Percentiles rank a stretch among this genome's conserved stretches.
phyloP scores from a whole-genome alignment of 768 basidiomycete genomes.

The Filobasidium floriforme region DNA sequence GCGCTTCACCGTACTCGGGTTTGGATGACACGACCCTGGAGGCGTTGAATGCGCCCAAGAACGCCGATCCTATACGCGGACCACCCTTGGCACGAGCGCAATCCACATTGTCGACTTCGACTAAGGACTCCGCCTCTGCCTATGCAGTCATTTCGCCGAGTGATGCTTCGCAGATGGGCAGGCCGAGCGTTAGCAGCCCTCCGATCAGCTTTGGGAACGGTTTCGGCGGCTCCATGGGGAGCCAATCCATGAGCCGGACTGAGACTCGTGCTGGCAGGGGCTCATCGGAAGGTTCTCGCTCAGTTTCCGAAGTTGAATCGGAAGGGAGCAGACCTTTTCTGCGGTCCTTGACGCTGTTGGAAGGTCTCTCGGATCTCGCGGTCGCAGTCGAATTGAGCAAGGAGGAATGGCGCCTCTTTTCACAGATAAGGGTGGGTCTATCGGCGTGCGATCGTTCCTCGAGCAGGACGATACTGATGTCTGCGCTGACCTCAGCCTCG shows the following conservation, averaged over 20 bases:
- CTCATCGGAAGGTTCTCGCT: constrained; percentile 21
- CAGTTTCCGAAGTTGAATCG: constrained; percentile 21
- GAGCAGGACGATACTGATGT: neutral
- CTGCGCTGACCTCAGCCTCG: constrained; percentile 57
- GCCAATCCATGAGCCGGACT: constrained; percentile 9
- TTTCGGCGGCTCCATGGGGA: neutral
- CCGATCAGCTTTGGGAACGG: neutral
- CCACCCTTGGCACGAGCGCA: neutral
- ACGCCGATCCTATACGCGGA: neutral
- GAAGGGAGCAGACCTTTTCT: constrained; percentile 17
- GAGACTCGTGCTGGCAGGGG: constrained; percentile 15
- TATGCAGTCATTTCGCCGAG: constrained; percentile 1
- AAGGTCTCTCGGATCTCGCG: constrained; percentile 40
- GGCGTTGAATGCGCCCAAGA: constrained; percentile 12
- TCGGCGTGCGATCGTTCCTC: neutral
- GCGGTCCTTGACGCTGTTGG: constrained; percentile 17
- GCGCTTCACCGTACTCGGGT: constrained; percentile 17
- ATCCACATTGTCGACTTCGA: constrained; percentile 1
- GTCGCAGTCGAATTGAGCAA: constrained; percentile 83
- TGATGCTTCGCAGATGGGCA: neutral
- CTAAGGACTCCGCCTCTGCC: constrained; percentile 1
- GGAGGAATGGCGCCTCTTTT: constrained; percentile 60
- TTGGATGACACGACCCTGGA: constrained; percentile 24
- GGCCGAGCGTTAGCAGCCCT: constrained; percentile 6
- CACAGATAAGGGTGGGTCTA: constrained; percentile 64